Percentiles rank a stretch among this genome's conserved stretches.
Conservation (phyloP, 768 basidiomycete genomes). For the Panellus pusillus region DNA sequence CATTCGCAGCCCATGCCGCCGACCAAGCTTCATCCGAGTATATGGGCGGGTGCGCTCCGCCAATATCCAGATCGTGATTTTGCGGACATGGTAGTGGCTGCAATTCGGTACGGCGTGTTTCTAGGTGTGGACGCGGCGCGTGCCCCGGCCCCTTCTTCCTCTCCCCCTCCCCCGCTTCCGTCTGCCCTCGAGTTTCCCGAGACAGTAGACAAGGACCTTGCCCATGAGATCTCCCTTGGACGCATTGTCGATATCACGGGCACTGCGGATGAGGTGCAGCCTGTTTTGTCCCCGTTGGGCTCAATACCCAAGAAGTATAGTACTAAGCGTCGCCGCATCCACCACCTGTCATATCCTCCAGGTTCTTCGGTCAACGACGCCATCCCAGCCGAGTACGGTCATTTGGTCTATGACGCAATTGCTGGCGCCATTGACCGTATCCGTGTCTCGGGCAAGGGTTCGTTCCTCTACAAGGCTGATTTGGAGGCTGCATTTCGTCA, state of each 20-base stretch:
- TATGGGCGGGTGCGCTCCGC: not conserved
- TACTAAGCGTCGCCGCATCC: conserved; percentile 12
- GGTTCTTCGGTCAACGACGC: conserved; percentile 18
- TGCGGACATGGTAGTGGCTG: no score
- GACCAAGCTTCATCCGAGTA: not conserved
- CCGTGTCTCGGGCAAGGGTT: not conserved
- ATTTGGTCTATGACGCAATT: conserved; percentile 14
- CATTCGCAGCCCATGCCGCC: not conserved
- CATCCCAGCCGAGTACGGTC: conserved; percentile 9
- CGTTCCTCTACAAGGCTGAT: conserved; percentile 23
- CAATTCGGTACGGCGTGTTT: no score
- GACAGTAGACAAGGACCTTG: not conserved
- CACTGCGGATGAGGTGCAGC: no score
- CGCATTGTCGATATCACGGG: conserved; percentile 6
- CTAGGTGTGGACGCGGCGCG: not conserved
- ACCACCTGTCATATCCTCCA: conserved; percentile 18
- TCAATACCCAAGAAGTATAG: conserved; percentile 17
- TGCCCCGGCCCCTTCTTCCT: not conserved
- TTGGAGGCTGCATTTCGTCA: conserved; percentile 16
- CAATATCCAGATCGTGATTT: conserved; percentile 1
- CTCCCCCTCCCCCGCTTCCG: not conserved
- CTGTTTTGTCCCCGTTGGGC: no score
- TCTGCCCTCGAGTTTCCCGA: conserved; percentile 6
- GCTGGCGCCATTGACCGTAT: conserved; percentile 2
- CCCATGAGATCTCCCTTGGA: not conserved